phyloP scores from a whole-genome alignment of 176 grass and related monocot species.

The Triticum turgidum region DNA sequence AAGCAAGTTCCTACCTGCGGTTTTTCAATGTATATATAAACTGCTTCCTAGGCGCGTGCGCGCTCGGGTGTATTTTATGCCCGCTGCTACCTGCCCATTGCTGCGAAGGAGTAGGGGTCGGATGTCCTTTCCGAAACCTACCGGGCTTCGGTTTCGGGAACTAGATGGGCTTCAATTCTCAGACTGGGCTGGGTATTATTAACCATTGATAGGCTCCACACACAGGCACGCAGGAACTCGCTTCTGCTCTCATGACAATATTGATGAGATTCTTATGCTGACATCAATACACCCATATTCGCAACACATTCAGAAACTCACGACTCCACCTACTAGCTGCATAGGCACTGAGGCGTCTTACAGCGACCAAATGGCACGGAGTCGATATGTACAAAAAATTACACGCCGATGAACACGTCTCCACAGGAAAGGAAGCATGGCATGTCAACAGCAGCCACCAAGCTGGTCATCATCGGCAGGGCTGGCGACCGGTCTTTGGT shows the following conservation, averaged over 20 bases:
- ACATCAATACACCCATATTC: not conserved
- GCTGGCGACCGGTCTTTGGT: not conserved
- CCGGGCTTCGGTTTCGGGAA: not conserved
- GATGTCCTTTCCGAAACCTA: not conserved
- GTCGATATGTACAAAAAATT: constrained; percentile 23
- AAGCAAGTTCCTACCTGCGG: too few species aligned
- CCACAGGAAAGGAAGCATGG: not conserved
- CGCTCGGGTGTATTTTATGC: not conserved
- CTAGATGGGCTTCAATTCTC: not conserved
- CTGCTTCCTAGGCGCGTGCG: not conserved
- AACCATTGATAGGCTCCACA: not conserved
- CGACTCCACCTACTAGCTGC: not conserved
- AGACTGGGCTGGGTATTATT: not conserved
- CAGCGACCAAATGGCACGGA: not conserved
- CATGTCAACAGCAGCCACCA: not conserved
- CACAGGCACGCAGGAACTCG: too few species aligned
- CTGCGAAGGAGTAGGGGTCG: too few species aligned
- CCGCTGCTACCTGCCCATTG: not conserved
- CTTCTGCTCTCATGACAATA: too few species aligned
- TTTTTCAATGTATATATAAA: too few species aligned
- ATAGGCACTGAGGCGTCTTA: constrained; percentile 1
- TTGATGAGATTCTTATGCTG: not conserved
- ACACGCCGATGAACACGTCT: not conserved
- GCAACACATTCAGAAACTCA: not conserved
- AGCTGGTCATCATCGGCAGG: not conserved